Base-by-base conservation (phyloP, 441 rosid species). In the Dalechampia spathulata region DNA sequence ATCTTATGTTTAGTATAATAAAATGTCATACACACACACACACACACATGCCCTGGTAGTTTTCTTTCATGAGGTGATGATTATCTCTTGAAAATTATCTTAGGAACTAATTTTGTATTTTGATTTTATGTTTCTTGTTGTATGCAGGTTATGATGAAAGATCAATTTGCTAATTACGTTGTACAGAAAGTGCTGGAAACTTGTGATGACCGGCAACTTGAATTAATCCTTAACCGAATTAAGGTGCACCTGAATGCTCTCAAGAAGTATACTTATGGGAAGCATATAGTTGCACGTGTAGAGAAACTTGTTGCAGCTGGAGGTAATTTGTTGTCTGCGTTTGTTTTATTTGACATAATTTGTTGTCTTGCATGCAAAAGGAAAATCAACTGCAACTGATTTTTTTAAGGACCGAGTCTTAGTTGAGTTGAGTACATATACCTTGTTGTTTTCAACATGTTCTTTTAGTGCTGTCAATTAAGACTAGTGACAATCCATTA, bases 131-230 rank as follows among this genome's bases (percentile, higher is more conserved):
- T 52, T 57, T 36, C 25, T 47, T 65, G 17, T 57, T 58, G 19
- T 14, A 61, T 40, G n/a, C 73, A 85, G 93, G 90, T 67, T 32
- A 86, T 86, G 94, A 86, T 86, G 94, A 86, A 86, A 75, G 94
- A 86, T 70, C 94, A 83, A 71, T 86, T 77, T 72, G 94, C 83
- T 20, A 86, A 86, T 53, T 86, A 86, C 27, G 94, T 86, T 55
- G 94, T 86, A 61, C 94, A 86, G 74, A 86, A 86, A 67, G 87
- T 86, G 71, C 74, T 86, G 55, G 94, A 86, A 68, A 86, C 90
- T 48, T 83, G 94, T 52, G 94, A 86, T 30, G 94, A 86, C 70
- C 86, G 74, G 60, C 87, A 78, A 55, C 87, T 74, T 19, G 87
- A 83, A 66, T 62, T 81, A 55, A 79, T 86, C 53, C 94, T 86